Conservation (phyloP, 257 asterid species). For the Sherardia arvensis region DNA sequence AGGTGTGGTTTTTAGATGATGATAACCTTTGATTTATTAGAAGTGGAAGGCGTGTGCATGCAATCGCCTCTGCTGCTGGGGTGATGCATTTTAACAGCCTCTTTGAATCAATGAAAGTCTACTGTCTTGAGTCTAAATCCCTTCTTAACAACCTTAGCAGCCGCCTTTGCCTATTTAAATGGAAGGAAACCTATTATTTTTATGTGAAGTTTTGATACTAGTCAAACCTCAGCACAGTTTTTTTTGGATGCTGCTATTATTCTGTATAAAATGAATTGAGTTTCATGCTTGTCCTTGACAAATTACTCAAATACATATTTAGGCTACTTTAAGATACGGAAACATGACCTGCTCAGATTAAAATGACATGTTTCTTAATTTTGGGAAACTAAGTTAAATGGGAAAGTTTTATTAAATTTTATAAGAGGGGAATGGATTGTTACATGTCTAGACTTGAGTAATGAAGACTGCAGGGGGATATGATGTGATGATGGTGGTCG, state of each 20-base stretch:
- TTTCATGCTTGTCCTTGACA: neutral
- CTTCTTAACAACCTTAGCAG: neutral
- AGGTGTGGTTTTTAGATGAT: no score
- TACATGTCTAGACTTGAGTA: no score
- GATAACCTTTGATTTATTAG: neutral
- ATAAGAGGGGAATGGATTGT: no score
- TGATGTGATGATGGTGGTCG: neutral
- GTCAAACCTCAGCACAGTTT: neutral
- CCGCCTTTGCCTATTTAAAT: neutral
- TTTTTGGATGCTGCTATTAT: no score
- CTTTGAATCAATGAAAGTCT: neutral
- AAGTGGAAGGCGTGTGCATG: neutral
- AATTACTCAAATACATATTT: neutral
- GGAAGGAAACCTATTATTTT: neutral
- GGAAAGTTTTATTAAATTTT: no score
- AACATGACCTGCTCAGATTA: no score
- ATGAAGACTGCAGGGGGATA: no score
- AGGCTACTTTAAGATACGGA: no score
- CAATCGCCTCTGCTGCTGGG: neutral
- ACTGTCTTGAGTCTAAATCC: neutral
- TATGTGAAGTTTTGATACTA: no score
- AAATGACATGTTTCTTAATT: no score
- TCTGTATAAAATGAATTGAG: slow-evolving; percentile 15
- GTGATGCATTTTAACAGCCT: neutral
- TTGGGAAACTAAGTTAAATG: no score